phyloP scores from a whole-genome alignment of 371 early-diverging fungal genomes.

The Circinella minor region DNA sequence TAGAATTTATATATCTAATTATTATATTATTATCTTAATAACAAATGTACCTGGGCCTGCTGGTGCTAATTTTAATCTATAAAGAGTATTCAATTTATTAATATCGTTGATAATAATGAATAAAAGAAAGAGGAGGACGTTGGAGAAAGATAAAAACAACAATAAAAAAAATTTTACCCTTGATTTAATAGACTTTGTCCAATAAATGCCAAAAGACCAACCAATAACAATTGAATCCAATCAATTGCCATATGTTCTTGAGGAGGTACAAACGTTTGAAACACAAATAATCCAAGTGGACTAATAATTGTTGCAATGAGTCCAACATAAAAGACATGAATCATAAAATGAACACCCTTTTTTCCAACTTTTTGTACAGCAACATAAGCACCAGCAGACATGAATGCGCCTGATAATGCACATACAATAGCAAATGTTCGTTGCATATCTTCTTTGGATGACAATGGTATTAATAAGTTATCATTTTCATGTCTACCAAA shows the following conservation, averaged over 20 bases:
- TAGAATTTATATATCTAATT: not conserved
- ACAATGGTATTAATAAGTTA: not conserved
- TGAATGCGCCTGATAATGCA: constrained; percentile 65
- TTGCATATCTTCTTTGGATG: constrained; percentile 1
- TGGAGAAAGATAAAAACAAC: not conserved
- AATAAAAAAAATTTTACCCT: constrained; percentile 44
- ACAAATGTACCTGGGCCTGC: constrained; percentile 64
- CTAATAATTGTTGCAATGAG: constrained; percentile 54
- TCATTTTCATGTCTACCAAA: constrained; percentile 44
- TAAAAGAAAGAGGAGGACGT: not conserved
- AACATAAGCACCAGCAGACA: constrained; percentile 71
- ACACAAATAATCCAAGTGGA: constrained; percentile 38
- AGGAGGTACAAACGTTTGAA: constrained; percentile 44
- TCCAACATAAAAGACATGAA: constrained; percentile 81
- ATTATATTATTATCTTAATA: not conserved
- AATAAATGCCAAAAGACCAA: constrained; percentile 69
- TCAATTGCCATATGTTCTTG: not conserved
- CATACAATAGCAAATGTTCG: constrained; percentile 50
- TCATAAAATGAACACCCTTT: constrained; percentile 63
- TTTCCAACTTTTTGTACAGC: constrained; percentile 75
- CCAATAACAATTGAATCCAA: constrained; percentile 38
- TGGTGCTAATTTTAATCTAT: constrained; percentile 71
- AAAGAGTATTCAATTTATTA: not conserved
- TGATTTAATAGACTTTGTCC: constrained; percentile 80
- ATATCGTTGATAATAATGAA: not conserved